Evolutionary conservation across 1,284 basidiomycete genomes (phyloP).

Genomic region (Trichosporon ovoides): DNA sequence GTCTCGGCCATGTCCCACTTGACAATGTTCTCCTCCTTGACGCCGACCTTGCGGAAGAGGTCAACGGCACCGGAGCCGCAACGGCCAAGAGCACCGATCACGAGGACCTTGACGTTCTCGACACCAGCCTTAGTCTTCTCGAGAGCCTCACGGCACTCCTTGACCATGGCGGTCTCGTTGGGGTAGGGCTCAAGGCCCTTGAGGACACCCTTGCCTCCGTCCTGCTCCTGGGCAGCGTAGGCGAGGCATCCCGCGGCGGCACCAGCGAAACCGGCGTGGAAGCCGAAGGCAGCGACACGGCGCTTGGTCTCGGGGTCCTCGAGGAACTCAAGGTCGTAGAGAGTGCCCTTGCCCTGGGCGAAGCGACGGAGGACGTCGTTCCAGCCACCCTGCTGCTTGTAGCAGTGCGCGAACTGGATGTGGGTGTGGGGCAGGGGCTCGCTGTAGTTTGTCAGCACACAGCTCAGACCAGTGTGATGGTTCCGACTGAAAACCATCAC

Average conservation of each 20-base stretch:
- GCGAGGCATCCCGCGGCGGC: conserved; percentile 90
- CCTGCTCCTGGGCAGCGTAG: conserved; percentile 62
- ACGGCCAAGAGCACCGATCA: conserved; percentile 92
- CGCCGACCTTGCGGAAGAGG: conserved; percentile 86
- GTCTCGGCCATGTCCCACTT: conserved; percentile 99
- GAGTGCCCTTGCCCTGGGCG: conserved; percentile 73
- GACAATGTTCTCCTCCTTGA: conserved; percentile 85
- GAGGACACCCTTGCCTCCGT: conserved; percentile 56
- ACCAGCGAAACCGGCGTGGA: conserved; percentile 96
- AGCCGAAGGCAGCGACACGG: conserved; percentile 98
- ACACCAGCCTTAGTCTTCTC: conserved; percentile 57
- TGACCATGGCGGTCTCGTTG: conserved; percentile 77
- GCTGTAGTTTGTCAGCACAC: conserved; percentile 24
- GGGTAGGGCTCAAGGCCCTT: conserved; percentile 68
- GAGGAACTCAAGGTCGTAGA: conserved; percentile 97
- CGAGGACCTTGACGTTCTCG: conserved; percentile 77
- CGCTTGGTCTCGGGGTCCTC: conserved; percentile 70
- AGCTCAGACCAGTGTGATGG: too few relatives aligned
- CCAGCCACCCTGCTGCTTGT: conserved; percentile 96
- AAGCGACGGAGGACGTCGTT: conserved; percentile 81
- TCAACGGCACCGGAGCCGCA: conserved; percentile 97
- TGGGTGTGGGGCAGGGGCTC: conserved; percentile 86
- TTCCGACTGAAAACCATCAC: too few relatives aligned
- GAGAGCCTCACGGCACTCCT: conserved; percentile 63
- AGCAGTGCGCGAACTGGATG: conserved; percentile 99